These are phyloP conservation scores for Diddensiella caesifluorescens DNA, from an alignment of 805 yeast species.

Conservation along the genomic window DNA sequence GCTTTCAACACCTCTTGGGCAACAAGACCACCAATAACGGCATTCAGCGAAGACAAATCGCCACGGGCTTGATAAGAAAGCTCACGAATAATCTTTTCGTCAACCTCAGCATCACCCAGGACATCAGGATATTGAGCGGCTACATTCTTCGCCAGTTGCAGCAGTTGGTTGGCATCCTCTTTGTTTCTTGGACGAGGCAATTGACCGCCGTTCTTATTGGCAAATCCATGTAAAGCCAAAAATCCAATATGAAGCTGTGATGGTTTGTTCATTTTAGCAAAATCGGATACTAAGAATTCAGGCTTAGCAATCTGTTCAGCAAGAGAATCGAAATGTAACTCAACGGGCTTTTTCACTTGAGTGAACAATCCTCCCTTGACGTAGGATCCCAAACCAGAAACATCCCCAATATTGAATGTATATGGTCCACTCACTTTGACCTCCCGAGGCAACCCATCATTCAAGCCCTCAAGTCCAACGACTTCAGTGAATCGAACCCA, in stretches of 20 bases:
- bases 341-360: slow-evolving; percentile 81
- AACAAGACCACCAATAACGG: slow-evolving; percentile 86
- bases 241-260: slow-evolving; percentile 86
- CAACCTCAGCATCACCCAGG: slow-evolving; percentile 52
- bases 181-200: slow-evolving; percentile 74
- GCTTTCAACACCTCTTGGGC: slow-evolving; percentile 97
- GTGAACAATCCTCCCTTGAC: slow-evolving; percentile 83
- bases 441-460: slow-evolving; percentile 67
- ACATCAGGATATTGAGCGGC: slow-evolving; percentile 53
- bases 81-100: slow-evolving; percentile 62
- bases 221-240: slow-evolving; percentile 79
- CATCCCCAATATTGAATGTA: slow-evolving; percentile 67
- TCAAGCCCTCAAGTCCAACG: slow-evolving; percentile 68
- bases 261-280: slow-evolving; percentile 91
- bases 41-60: slow-evolving; percentile 83
- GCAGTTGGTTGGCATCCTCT: slow-evolving; percentile 65
- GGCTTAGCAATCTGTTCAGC: slow-evolving; percentile 65
- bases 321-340: slow-evolving; percentile 58
- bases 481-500: slow-evolving; percentile 83
- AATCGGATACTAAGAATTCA: slow-evolving; percentile 76
- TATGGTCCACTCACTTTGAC: slow-evolving; percentile 91
- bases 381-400: slow-evolving; percentile 57
- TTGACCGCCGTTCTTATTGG: slow-evolving; percentile 51
- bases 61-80: slow-evolving; percentile 84
- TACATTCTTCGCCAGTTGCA: slow-evolving; percentile 55